phyloP scores from a whole-genome alignment of 306 rosid species.

The Castanopsis chinensis region DNA sequence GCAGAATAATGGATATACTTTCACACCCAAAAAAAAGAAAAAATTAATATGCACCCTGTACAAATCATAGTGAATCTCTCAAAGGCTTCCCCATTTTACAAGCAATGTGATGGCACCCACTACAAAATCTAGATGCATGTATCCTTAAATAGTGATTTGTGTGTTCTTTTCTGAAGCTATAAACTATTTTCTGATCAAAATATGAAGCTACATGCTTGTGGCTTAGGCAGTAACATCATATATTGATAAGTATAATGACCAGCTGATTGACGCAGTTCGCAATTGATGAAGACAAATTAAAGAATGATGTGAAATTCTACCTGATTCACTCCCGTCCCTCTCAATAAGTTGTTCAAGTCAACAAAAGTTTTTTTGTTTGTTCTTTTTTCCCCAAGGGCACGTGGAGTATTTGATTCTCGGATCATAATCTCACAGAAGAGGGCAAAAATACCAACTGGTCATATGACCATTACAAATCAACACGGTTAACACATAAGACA shows the following conservation, averaged over 20 bases:
- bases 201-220: background rate
- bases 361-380: too few relatives aligned
- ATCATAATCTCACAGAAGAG: too few relatives aligned
- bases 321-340: background rate
- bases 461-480: too few relatives aligned
- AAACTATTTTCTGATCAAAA: background rate
- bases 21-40: too few relatives aligned
- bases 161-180: too few relatives aligned
- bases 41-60: background rate
- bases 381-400: too few relatives aligned
- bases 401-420: too few relatives aligned
- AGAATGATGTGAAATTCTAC: background rate
- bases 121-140: background rate
- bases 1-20: too few relatives aligned
- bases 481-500: too few relatives aligned
- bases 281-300: background rate
- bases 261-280: background rate
- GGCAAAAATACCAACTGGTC: too few relatives aligned
- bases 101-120: background rate
- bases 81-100: background rate
- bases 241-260: background rate
- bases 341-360: background rate
- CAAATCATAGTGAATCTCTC: background rate
- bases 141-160: background rate
- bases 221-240: background rate